Percentiles rank a stretch among this genome's conserved stretches.
Conservation (phyloP, 2,329 filamentous ascomycete species). For the Diaporthe batatas region DNA sequence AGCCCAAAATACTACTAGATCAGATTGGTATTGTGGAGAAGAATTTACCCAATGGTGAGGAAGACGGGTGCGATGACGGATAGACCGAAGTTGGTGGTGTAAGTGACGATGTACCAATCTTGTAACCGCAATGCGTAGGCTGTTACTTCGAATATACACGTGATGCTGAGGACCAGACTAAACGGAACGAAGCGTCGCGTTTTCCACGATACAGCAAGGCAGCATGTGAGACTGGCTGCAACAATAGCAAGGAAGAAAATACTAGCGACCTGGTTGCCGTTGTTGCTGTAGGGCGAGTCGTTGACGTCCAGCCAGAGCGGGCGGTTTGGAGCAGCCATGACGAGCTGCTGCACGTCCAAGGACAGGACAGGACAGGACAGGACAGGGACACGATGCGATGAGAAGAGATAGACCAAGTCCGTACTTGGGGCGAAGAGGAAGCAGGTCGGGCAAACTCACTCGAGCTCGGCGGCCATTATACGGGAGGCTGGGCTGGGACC, state of each 20-base stretch:
- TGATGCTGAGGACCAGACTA: conserved; percentile 36
- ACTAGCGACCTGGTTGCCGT: conserved; percentile 25
- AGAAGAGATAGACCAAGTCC: conserved; percentile 21
- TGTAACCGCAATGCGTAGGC: conserved; percentile 37
- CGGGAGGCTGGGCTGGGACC: conserved; percentile 28
- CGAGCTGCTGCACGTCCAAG: conserved; percentile 8
- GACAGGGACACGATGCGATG: not conserved
- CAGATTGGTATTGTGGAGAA: not conserved
- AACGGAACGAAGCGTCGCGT: conserved; percentile 37
- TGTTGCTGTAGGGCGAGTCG: conserved; percentile 40
- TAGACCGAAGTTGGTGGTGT: conserved; percentile 36
- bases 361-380: no score
- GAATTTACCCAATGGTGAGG: conserved; percentile 47
- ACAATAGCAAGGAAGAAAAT: conserved; percentile 37
- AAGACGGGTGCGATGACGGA: conserved; percentile 48
- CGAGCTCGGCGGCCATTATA: conserved; percentile 16
- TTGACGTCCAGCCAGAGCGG: conserved; percentile 38
- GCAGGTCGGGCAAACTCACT: conserved; percentile 29
- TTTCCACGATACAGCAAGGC: conserved; percentile 35
- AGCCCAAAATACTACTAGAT: not conserved
- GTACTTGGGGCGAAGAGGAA: conserved; percentile 10
- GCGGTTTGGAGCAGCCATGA: conserved; percentile 32
- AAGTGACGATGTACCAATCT: conserved; percentile 33
- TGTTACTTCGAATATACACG: conserved; percentile 34
- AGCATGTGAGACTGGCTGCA: conserved; percentile 30